These are phyloP conservation scores for Eutypella sp. DNA, from an alignment of 2,329 filamentous ascomycete species.

Conservation along the genomic window DNA sequence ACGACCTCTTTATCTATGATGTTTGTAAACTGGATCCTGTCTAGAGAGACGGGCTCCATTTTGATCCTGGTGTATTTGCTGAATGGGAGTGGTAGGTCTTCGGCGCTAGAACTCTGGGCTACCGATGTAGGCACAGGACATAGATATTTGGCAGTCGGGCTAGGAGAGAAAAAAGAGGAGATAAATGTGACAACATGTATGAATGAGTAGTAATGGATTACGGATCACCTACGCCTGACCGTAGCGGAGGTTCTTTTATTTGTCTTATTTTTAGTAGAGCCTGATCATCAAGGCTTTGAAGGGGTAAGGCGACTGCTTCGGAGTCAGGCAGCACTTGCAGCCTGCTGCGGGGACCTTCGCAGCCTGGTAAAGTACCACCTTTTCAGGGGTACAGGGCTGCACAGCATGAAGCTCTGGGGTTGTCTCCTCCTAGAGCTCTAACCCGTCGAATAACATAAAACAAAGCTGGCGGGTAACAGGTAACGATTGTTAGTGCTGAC, in stretches of 20 bases:
- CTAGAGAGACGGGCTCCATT: slow-evolving; percentile 2
- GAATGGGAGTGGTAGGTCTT: too few relatives aligned
- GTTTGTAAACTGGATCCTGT: slow-evolving; percentile 3
- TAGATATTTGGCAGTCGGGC: too few relatives aligned
- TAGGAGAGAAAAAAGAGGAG: too few relatives aligned
- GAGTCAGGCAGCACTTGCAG: neutral
- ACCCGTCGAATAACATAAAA: too few relatives aligned
- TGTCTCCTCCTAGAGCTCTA: neutral
- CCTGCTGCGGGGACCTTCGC: neutral
- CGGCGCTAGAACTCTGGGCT: too few relatives aligned
- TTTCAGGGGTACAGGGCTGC: neutral
- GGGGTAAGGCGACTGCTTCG: neutral
- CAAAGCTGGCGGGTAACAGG: too few relatives aligned
- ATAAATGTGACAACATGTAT: neutral
- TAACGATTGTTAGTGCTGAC: too few relatives aligned
- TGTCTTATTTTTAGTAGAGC: neutral
- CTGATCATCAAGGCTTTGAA: neutral
- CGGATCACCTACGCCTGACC: too few relatives aligned
- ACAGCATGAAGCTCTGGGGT: neutral
- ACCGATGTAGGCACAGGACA: too few relatives aligned
- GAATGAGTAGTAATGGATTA: too few relatives aligned
- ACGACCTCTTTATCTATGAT: slow-evolving; percentile 4
- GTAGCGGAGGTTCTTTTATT: neutral
- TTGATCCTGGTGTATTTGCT: neutral
- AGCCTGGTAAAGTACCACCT: neutral